Evolutionary conservation across 2,329 filamentous ascomycete genomes (phyloP), one percentile per base, ranked within the genome.

Genomic region (Dothideomycetidae sp.): DNA sequence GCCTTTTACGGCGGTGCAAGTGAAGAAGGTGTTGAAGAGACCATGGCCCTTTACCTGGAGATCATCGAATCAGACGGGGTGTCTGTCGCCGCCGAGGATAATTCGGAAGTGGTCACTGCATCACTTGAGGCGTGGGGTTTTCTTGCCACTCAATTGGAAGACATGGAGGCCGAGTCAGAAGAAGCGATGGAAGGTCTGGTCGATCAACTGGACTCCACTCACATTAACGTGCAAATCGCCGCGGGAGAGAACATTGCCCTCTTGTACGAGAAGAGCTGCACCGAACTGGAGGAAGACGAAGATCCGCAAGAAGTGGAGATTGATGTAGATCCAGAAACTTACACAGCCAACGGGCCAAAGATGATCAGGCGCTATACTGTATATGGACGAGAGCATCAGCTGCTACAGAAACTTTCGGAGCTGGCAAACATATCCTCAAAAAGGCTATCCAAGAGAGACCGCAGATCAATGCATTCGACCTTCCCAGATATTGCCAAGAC

Each of bases 171-270:
- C 11, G 68, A 75, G 42, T 82, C 78, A 19, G 76, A 83, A 45
- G 61, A 73, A 17, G 78, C 81, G 11, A 71, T 90, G 49, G 80
- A 90, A 37, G 76, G 78, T 2, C 84, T 93, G 48, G 75, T 82
- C 29, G 84, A 93, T 33, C 85, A 93, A 57, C 76, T 93, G 12
- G 76, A 86, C 42, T 84, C 80, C 53, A 67, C 67, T 19, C 76
- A 84, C 41, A 63, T 75, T 1, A 64, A 70, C 5, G 81, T 93
- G 1, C 82, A 90, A 50, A 74, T 83, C 31, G 74, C 78, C 3
- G 79, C 83, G 0, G 83, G 79, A 3, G 73, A 79, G 51, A 82
- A 82, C 54, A 85, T 93, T 42, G 84, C 84, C 1, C 64, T 92
- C 7, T 65, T 93, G 9, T 88, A 82, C 50, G 85, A 93, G 56